These are phyloP conservation scores for Lepidium aucheri DNA, from an alignment of 345 rosid genomes.

Conservation along the genomic window DNA sequence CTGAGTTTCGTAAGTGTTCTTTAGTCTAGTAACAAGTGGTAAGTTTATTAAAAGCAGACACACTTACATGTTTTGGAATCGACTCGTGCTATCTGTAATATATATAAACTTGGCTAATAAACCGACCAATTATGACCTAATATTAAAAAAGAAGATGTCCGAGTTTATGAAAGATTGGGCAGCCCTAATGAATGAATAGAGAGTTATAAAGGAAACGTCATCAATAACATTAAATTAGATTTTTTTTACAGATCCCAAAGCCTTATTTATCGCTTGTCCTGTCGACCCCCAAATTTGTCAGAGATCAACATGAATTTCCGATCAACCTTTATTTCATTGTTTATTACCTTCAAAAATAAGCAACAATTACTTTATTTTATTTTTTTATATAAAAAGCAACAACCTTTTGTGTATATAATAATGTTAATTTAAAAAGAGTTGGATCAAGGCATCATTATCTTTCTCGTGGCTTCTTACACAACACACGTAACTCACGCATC, in stretches of 20 bases:
- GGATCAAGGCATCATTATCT: slow-evolving; percentile 28
- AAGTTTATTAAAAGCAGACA: too few species aligned
- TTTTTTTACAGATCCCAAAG: slow-evolving; percentile 30
- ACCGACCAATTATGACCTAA: too few species aligned
- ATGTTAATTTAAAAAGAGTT: neutral
- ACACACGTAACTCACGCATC: slow-evolving; percentile 4
- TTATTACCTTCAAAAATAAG: slow-evolving; percentile 22
- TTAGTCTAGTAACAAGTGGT: too few species aligned
- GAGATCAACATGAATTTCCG: slow-evolving; percentile 31
- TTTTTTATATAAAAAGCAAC: too few species aligned
- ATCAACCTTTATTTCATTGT: slow-evolving; percentile 14
- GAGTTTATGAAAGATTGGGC: slow-evolving; percentile 3
- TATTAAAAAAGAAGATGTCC: too few species aligned
- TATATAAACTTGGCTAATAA: too few species aligned
- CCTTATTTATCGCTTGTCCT: slow-evolving; percentile 22
- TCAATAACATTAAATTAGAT: slow-evolving; percentile 12
- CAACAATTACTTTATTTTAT: neutral
- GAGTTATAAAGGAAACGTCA: neutral
- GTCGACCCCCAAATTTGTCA: slow-evolving; percentile 20
- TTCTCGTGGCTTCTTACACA: slow-evolving; percentile 4
- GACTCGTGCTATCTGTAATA: too few species aligned
- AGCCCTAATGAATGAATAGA: neutral
- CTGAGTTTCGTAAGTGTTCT: too few species aligned
- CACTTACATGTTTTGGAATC: too few species aligned
- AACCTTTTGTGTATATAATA: neutral